phyloP scores from a whole-genome alignment of 1,139 yeast species.

The Geotrichum macrosporum region DNA sequence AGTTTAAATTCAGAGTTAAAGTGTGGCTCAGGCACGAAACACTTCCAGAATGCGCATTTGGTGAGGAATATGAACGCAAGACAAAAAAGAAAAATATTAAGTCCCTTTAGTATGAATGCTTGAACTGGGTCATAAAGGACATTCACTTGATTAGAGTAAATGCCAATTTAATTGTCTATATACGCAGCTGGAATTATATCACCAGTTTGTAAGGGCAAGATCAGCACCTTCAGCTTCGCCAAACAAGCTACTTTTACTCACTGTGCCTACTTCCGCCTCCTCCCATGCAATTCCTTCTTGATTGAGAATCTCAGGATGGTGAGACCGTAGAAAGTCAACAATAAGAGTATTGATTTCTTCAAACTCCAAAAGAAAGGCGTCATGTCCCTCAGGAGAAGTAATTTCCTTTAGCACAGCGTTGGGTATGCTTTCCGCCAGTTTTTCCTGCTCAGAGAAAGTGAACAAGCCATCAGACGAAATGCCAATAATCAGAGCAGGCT shows the following conservation, averaged over 20 bases:
- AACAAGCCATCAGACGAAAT: slow-evolving; percentile 89
- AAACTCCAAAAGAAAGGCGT: slow-evolving; percentile 89
- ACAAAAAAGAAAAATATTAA: no score
- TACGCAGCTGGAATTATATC: no score
- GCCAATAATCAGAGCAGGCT: slow-evolving; percentile 82
- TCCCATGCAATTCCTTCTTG: slow-evolving; percentile 48
- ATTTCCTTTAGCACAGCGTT: slow-evolving; percentile 63
- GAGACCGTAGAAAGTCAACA: slow-evolving; percentile 54
- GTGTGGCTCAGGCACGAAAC: no score
- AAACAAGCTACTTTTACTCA: slow-evolving; percentile 68
- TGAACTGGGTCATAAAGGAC: no score
- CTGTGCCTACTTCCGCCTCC: slow-evolving; percentile 47
- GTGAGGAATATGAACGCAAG: no score
- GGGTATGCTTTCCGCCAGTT: slow-evolving; percentile 71
- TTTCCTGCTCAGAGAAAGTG: slow-evolving; percentile 86
- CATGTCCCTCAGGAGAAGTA: slow-evolving; percentile 96
- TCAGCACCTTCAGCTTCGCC: slow-evolving; percentile 73
- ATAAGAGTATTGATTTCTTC: slow-evolving; percentile 71
- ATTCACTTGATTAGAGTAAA: no score
- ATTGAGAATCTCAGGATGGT: slow-evolving; percentile 55
- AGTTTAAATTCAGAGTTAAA: no score
- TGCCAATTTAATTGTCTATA: no score
- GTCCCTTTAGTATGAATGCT: not conserved
- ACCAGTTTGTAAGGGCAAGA: slow-evolving; percentile 81
- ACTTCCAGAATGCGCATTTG: no score